These are phyloP conservation scores for Emericellopsis cladophorae DNA, from an alignment of 2,329 filamentous ascomycete species.

Conservation along the genomic window DNA sequence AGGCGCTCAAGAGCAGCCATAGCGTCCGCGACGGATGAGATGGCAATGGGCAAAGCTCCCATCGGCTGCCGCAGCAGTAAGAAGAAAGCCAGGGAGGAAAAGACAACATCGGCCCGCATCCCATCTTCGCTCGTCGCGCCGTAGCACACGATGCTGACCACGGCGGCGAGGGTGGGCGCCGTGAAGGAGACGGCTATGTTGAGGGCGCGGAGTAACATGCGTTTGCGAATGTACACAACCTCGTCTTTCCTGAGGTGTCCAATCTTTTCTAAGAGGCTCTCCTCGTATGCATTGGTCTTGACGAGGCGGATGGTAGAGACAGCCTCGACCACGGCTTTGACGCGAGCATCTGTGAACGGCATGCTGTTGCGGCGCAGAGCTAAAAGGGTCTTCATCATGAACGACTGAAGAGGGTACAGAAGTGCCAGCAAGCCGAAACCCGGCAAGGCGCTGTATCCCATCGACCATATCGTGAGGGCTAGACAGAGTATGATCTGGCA, in stretches of 20 bases:
- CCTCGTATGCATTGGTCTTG: constrained; percentile 13
- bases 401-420: constrained; percentile 10
- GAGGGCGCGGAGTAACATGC: constrained; percentile 11
- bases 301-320: constrained; percentile 12
- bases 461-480: constrained; percentile 8
- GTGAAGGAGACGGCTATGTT: constrained; percentile 12
- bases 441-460: constrained; percentile 12
- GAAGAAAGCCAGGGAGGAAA: constrained; percentile 10
- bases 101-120: background rate
- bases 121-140: background rate
- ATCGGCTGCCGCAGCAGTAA: constrained; percentile 10
- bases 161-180: constrained; percentile 10
- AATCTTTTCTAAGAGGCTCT: constrained; percentile 9
- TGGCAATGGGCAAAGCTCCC: constrained; percentile 7
- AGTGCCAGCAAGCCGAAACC: constrained; percentile 12
- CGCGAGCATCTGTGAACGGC: constrained; percentile 12
- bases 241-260: constrained; percentile 9
- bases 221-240: constrained; percentile 11
- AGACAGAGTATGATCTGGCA: constrained; percentile 16
- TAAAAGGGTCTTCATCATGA: constrained; percentile 9
- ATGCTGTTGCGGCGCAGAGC: constrained; percentile 11
- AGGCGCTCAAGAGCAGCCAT: constrained; percentile 10
- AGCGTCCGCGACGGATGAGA: constrained; percentile 11
- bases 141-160: constrained; percentile 9
- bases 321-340: constrained; percentile 12